Evolutionary conservation across 2,329 filamentous ascomycete genomes (phyloP), one percentile per base, ranked within the genome.

Genomic region (Pyricularia pennisetigena): DNA sequence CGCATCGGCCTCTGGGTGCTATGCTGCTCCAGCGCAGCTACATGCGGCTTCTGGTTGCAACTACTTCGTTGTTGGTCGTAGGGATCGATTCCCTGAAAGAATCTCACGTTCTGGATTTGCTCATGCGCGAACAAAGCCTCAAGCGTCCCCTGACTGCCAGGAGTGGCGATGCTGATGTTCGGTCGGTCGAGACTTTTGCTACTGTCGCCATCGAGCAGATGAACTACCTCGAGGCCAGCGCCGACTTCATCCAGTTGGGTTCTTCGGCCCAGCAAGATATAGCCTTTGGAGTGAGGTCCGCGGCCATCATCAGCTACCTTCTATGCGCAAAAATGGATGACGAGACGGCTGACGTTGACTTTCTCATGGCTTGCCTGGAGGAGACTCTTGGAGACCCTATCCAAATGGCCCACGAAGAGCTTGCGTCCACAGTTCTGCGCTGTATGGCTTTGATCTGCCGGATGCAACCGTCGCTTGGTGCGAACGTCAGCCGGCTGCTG

Each of bases 1-100:
- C 87, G 69, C 91, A 91, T 10, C 87, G 92, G 24, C 94, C 96
- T 0, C 80, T 99, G 62, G 93, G 95, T 10, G 93, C 94, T 14
- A 95, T 97, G 90, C 84, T 98, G 6, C 79, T 99, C 26, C 93
- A 97, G 76, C 88, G 92, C 74, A 93, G 90, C 71, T 96, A 97
- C 76, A 93, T 96, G 84, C 89, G 88, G 77, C 86, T 98, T 35
- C 83, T 97, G 14, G 89, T 93, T 41, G 88, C 93, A 1, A 90
- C 87, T 68, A 92, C 92, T 1, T 91, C 92, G 16, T 83, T 94
- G 30, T 81, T 94, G 70, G 83, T 92, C 23, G 84, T 86, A 35
- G 87, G 90, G 59, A 83, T 85, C 6, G 80, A 85, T n/a, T 78
- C 82, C 20, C 80, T 91, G 54, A 83, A 84, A 67, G 82, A 85